Percentiles rank a stretch among this genome's conserved stretches.
Conservation (phyloP, 192 early-diverging fungal genomes). For the Coemansia sp. region DNA sequence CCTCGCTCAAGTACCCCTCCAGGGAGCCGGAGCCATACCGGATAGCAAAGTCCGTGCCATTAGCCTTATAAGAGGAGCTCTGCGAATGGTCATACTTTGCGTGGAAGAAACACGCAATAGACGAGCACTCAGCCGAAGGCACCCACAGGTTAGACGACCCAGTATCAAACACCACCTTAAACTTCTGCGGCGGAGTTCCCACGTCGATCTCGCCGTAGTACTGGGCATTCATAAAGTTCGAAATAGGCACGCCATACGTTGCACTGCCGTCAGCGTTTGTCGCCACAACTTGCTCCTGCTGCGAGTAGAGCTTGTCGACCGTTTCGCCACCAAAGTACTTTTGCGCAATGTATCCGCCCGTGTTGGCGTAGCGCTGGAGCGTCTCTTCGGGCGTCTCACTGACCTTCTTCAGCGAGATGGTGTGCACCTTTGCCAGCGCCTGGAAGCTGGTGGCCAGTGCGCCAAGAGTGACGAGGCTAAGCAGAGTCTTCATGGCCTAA, state of each 20-base stretch:
- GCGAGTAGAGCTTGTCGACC: slow-evolving; percentile 35
- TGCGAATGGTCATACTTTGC: slow-evolving; percentile 80
- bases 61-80: slow-evolving; percentile 78
- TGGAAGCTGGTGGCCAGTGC: slow-evolving; percentile 26
- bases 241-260: slow-evolving; percentile 75
- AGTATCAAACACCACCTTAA: slow-evolving; percentile 93
- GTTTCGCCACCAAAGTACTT: slow-evolving; percentile 71
- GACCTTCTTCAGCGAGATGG: slow-evolving; percentile 66
- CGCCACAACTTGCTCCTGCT: slow-evolving; percentile 55
- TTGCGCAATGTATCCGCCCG: slow-evolving; percentile 70
- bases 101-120: slow-evolving; percentile 97
- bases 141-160: slow-evolving; percentile 97
- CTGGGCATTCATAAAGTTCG: slow-evolving; percentile 95
- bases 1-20: slow-evolving; percentile 92
- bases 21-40: slow-evolving; percentile 92
- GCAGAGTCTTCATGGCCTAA: slow-evolving; percentile 36
- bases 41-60: slow-evolving; percentile 96
- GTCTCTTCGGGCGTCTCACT: slow-evolving; percentile 63
- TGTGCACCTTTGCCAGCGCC: slow-evolving; percentile 29
- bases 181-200: slow-evolving; percentile 88
- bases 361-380: slow-evolving; percentile 65
- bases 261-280: slow-evolving; percentile 60
- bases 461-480: slow-evolving; percentile 42
- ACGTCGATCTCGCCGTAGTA: slow-evolving; percentile 92
- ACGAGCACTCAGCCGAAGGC: slow-evolving; percentile 88